Evolutionary conservation across 2,329 filamentous ascomycete species (phyloP).

Genomic region (Colletotrichum tabaci): DNA sequence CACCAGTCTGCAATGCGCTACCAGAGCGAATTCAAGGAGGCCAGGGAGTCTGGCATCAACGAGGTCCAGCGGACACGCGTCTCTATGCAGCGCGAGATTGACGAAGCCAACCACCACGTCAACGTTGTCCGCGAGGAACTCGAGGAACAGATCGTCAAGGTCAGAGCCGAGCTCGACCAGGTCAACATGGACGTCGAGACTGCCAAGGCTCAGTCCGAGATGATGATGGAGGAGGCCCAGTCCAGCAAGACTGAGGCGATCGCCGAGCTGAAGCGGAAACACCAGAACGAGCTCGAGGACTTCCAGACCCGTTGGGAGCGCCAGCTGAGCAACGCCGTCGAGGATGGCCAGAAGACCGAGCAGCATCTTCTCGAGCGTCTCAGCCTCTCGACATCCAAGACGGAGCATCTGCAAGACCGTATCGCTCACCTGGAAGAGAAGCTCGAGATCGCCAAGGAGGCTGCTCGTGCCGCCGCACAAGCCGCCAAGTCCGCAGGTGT

Average conservation of each 20-base stretch:
- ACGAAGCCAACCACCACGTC: conserved; percentile 87
- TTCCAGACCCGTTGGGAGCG: conserved; percentile 82
- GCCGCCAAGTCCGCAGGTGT: conserved; percentile 75
- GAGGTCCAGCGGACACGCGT: conserved; percentile 87
- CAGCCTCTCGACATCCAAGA: conserved; percentile 85
- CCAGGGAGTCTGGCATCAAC: conserved; percentile 81
- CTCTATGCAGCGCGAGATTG: conserved; percentile 85
- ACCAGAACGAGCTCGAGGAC: conserved; percentile 81
- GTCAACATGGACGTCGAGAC: conserved; percentile 86
- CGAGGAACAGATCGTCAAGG: conserved; percentile 81
- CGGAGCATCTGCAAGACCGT: conserved; percentile 88
- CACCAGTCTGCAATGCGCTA: conserved; percentile 78
- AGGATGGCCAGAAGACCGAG: conserved; percentile 87
- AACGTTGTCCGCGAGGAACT: conserved; percentile 86
- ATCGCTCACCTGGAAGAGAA: conserved; percentile 90
- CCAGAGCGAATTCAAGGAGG: conserved; percentile 88
- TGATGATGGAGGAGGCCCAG: conserved; percentile 86
- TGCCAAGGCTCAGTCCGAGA: conserved; percentile 83
- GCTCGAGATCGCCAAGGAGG: conserved; percentile 89
- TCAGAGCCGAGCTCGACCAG: conserved; percentile 83
- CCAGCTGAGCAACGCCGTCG: conserved; percentile 79
- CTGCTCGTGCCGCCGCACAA: conserved; percentile 85
- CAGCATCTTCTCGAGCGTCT: conserved; percentile 86
- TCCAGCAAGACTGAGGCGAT: conserved; percentile 74
- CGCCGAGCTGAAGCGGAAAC: conserved; percentile 67